Evolutionary conservation across 1,139 yeast species (phyloP), one percentile per base, ranked within the genome.

Genomic region (Yamadazyma atlantica): DNA sequence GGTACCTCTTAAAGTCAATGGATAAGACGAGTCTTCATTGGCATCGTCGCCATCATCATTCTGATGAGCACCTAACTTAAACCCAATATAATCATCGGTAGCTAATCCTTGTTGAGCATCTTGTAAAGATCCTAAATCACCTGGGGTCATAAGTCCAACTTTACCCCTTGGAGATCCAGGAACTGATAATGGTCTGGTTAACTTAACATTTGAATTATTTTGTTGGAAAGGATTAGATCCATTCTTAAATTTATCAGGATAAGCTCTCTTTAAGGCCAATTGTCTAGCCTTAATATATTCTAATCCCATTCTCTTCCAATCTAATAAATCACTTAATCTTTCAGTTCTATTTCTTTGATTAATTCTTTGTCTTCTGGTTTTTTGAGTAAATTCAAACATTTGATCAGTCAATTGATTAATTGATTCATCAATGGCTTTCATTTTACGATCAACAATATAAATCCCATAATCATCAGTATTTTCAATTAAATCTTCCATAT

Each of bases 291-390:
- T 92, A 57, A 87, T 81, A 62, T 92, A 92, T 64, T 92, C 98
- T 40, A 90, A 73, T 1, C 97, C 97, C 97, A 92, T 90, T 55
- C 97, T 78, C 66, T 86, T 87, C 98, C 98, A 92, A 66, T 92
- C 98, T 45, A 92, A 75, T 52, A 92, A 69, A 58, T 92, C 98
- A 39, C 94, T 82, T 46, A 92, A 76, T 52, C 98, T 76, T 66
- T 92, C 98, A 32, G 96, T 92, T 65, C 98, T 80, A 66, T 92
- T 92, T 70, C 98, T 84, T 70, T 92, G 97, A 66, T 92, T 92
- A 66, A 92, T 92, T 68, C 98, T 82, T 64, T 92, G 97, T 66
- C 98, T 85, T 64, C 97, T 81, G 9, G 96, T 85, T 69, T 92
- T 89, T 55, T 78, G 75, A 29, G 90, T 76, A 60, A 92, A 92